These are phyloP conservation scores for Rubroboletus pulcherrimus DNA, from an alignment of 768 basidiomycete genomes.

Conservation along the genomic window DNA sequence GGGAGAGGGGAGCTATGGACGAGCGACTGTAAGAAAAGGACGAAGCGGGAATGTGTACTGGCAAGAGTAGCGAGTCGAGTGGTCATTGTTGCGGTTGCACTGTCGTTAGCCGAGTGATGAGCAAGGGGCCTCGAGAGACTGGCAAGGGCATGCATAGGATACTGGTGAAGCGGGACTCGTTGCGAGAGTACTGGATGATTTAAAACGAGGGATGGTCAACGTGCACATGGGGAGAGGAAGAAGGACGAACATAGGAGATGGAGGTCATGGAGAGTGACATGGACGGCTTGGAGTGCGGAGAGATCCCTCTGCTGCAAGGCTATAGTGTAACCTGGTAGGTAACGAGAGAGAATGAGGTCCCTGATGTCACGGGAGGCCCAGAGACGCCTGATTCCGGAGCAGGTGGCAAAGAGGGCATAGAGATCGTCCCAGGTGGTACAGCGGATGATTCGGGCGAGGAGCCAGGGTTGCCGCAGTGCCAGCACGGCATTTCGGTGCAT, in stretches of 20 bases:
- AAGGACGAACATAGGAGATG: conserved; percentile 58
- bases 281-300: conserved; percentile 42
- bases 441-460: conserved; percentile 33
- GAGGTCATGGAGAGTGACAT: conserved; percentile 55
- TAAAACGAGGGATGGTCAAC: conserved; percentile 4
- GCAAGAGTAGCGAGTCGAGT: conserved; percentile 45
- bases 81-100: conserved; percentile 17
- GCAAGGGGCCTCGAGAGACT: conserved; percentile 39
- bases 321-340: conserved; percentile 54
- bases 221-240: conserved; percentile 6
- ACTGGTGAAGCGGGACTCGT: conserved; percentile 58
- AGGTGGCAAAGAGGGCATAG: conserved; percentile 36
- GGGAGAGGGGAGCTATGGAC: conserved; percentile 57
- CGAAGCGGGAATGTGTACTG: conserved; percentile 69
- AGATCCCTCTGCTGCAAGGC: conserved; percentile 41
- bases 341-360: conserved; percentile 42
- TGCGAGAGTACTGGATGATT: conserved; percentile 57
- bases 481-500: conserved; percentile 26
- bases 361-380: conserved; percentile 32
- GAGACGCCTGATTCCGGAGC: conserved; percentile 32
- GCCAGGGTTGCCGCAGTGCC: conserved; percentile 32
- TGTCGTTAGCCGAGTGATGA: conserved; percentile 30
- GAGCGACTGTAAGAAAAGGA: conserved; percentile 68
- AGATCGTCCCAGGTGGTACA: conserved; percentile 39
- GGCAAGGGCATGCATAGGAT: conserved; percentile 64